A percentile compares a stretch with the other conserved stretches of the same genome.
Conservation (phyloP, 2,329 filamentous ascomycete genomes). For the Thelonectria olida region DNA sequence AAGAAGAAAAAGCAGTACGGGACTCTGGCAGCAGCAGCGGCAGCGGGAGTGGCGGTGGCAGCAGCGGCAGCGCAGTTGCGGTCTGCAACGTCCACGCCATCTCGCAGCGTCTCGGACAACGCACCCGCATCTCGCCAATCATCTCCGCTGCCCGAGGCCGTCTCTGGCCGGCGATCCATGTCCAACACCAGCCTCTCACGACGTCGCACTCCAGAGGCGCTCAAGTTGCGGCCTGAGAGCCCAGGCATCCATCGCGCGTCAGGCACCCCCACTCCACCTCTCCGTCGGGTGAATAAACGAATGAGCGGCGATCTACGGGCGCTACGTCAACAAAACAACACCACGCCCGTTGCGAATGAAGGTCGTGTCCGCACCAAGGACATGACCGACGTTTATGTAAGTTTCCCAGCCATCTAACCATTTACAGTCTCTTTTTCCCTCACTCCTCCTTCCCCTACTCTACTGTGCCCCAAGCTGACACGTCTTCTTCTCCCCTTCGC, state of each 20-base stretch:
- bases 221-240: conserved; percentile 69
- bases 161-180: conserved; percentile 53
- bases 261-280: conserved; percentile 68
- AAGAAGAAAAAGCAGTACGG: conserved; percentile 50
- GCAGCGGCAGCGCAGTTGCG: conserved; percentile 21
- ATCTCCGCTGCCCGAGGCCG: conserved; percentile 37
- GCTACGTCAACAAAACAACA: conserved; percentile 49
- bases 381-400: conserved; percentile 95
- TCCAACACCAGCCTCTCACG: conserved; percentile 66
- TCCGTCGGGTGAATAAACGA: conserved; percentile 74
- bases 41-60: conserved; percentile 19
- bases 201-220: conserved; percentile 62
- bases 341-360: conserved; percentile 79
- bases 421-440: conserved; percentile 11
- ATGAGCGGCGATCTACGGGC: conserved; percentile 77
- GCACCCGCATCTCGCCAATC: conserved; percentile 29
- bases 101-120: conserved; percentile 52
- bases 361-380: conserved; percentile 83
- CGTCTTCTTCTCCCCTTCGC: conserved; percentile 35
- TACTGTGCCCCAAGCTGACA: conserved; percentile 29
- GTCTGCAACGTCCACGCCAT: conserved; percentile 30
- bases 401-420: too few relatives aligned
- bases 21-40: conserved; percentile 32
- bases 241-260: conserved; percentile 57
- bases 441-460: background rate